Base-by-base conservation (phyloP, 306 rosid species). In the Leucaena leucocephala region DNA sequence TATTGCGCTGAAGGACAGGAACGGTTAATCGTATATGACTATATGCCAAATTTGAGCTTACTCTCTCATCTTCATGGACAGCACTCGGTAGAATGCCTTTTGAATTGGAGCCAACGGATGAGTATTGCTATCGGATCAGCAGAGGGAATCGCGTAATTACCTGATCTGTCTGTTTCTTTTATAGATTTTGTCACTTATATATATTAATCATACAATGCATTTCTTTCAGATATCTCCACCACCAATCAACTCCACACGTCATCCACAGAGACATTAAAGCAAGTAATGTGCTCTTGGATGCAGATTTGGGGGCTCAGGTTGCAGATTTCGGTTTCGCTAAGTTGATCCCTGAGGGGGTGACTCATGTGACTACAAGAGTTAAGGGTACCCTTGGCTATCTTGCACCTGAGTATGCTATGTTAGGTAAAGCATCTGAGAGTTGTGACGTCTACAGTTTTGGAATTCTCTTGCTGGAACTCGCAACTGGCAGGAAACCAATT, bases 371-470 rank as follows among this genome's bases (percentile, higher is more conserved):
- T 19, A 89, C 97, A 54, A 84, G 89, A 81, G 96, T 88, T 43
- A 91, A 89, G 94, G 96, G 93, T 46, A 93, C 96, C 62, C 90
- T 88, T 2, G 96, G 98, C 70, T 93, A 93, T 84, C 98, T 93
- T 44, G 96, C 96, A 27, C 98, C 96, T 4, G 96, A 93, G 83
- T 93, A 93, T 72, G 94, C 91, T 2, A 91, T 91, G 96, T 77
- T 91, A 71, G 98, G 98, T 48, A 88, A 91, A 84, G 94, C 96
- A 54, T 86, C 89, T 0, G 94, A 88, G 82, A 85, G 93, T 80
- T 93, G 94, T 72, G 97, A 93, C 76, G 97, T 93, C 63, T 93
- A 86, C 84, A 88, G 97, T 84, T 93, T 88, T 42, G 98, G 98
- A 57, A 89, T 93, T 85, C 98, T 93, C 59, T 83, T 93, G 79